Base-by-base conservation (phyloP, 352 stramenopile species). In the Pythium rhizo-oryzae region DNA sequence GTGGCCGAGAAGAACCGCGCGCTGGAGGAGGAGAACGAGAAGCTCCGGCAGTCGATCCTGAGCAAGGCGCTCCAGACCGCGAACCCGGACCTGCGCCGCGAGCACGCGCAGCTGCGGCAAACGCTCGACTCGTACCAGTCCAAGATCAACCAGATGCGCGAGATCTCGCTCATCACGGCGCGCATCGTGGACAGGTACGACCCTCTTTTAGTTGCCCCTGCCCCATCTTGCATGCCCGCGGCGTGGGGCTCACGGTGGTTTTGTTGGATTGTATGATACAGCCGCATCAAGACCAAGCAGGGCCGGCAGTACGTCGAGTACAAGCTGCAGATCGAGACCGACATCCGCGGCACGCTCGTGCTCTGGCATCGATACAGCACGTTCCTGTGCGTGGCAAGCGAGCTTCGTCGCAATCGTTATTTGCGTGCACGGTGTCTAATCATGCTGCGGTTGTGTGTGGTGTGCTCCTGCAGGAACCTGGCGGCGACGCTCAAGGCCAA, bases 321-420 rank as follows among this genome's bases (percentile, higher is more conserved):
- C 79, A 93, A 93, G 67, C 78, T 94, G 46, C 83, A 92, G 69
- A 94, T 96, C 64, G 87, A 94, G 74, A 96, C 87, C 70, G 84
- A 94, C 67, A 94, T 91, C 59, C 84, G 85, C 44, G 87, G 87
- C 71, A 96, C 87, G 52, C 77, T 96, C 21, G 84, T 94, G 66
- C 71, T 96, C 7, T 96, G 87, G 87, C 87, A 96, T 80, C 85
- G 87, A 70, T 96, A 96, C 86, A 92, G 81, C 73, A 96, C 87
- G 13, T 96, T 96, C 75, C 73, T 93, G 82, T 93, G 79, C 58
- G 82, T 85, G 5, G 18, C 16, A 21, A 28, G 8, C 2, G 19
- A n/a, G 16, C 19, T 53, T 21, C 15, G 23, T 56, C 3, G 4
- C 25, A n/a, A n/a, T 24, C 7, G 16, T 52, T 15, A 28, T 52